These are phyloP conservation scores for Ogataea henricii DNA, from an alignment of 805 yeast genomes.

Conservation along the genomic window DNA sequence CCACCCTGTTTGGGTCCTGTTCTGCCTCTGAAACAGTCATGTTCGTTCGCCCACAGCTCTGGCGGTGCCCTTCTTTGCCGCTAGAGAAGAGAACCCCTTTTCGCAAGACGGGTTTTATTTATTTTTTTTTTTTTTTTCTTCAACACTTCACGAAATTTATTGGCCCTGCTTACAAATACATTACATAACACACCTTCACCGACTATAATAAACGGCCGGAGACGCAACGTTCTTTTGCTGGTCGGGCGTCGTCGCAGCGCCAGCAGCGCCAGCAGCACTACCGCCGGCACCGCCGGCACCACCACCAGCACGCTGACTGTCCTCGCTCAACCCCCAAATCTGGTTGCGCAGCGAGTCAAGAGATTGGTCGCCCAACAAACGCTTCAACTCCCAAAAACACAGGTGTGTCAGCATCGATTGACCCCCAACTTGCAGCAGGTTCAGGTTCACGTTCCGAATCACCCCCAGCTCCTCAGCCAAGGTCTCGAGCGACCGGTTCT, in stretches of 20 bases:
- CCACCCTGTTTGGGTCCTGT: conserved; percentile 42
- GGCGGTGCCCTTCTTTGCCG: background rate
- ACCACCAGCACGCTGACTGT: conserved; percentile 8
- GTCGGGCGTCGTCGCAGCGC: no score
- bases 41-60: background rate
- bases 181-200: conserved; percentile 1
- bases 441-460: conserved; percentile 55
- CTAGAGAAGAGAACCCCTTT: no score
- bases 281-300: no score
- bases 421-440: conserved; percentile 60
- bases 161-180: background rate
- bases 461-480: conserved; percentile 72
- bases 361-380: conserved; percentile 24
- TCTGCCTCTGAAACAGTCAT: conserved; percentile 28
- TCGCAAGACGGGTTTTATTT: no score
- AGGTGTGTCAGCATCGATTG: conserved; percentile 63
- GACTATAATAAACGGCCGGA: conserved; percentile 27
- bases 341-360: conserved; percentile 27
- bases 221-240: conserved; percentile 24
- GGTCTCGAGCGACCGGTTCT: conserved; percentile 51
- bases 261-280: no score
- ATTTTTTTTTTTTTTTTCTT: background rate
- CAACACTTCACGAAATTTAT: background rate
- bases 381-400: conserved; percentile 60
- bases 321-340: conserved; percentile 36